Evolutionary conservation across 2,329 filamentous ascomycete species (phyloP).

Genomic region (Fusarium transvaalense): DNA sequence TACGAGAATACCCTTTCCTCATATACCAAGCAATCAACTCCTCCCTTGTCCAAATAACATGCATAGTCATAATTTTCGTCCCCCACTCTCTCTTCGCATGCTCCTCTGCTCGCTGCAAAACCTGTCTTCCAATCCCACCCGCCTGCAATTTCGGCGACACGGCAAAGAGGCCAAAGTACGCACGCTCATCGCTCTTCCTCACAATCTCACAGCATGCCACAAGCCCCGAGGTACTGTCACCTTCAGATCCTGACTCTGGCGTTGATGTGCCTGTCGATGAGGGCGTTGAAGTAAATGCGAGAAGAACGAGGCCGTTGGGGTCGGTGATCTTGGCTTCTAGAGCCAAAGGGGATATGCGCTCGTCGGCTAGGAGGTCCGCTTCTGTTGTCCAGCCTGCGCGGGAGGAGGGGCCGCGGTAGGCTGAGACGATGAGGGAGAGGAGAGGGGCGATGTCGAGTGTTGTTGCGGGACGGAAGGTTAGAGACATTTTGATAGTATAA

Average conservation of each 20-base stretch:
- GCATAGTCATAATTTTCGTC: slow-evolving; percentile 56
- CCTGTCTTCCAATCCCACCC: slow-evolving; percentile 58
- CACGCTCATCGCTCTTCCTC: slow-evolving; percentile 45
- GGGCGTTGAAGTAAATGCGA: slow-evolving; percentile 46
- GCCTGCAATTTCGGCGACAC: slow-evolving; percentile 59
- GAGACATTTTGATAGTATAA: slow-evolving; percentile 24
- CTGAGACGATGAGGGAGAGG: slow-evolving; percentile 57
- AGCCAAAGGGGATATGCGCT: slow-evolving; percentile 57
- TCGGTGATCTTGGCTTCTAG: slow-evolving; percentile 57
- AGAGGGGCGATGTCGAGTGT: slow-evolving; percentile 51
- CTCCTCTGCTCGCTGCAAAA: slow-evolving; percentile 58
- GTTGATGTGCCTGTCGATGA: slow-evolving; percentile 22
- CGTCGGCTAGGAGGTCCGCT: slow-evolving; percentile 58
- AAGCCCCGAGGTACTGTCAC: slow-evolving; percentile 45
- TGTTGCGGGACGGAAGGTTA: slow-evolving; percentile 47
- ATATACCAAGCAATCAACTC: slow-evolving; percentile 63
- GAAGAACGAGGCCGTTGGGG: slow-evolving; percentile 54
- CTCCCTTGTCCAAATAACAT: slow-evolving; percentile 57
- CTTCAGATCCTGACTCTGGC: slow-evolving; percentile 16
- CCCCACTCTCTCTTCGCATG: slow-evolving; percentile 53
- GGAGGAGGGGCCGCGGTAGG: slow-evolving; percentile 59
- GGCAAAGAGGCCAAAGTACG: slow-evolving; percentile 63
- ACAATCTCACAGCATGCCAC: slow-evolving; percentile 61
- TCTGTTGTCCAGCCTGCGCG: slow-evolving; percentile 62
- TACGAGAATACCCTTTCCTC: slow-evolving; percentile 57